Evolutionary conservation across 2,329 filamentous ascomycete genomes (phyloP).

Genomic region (Aspergillus tubingensis): DNA sequence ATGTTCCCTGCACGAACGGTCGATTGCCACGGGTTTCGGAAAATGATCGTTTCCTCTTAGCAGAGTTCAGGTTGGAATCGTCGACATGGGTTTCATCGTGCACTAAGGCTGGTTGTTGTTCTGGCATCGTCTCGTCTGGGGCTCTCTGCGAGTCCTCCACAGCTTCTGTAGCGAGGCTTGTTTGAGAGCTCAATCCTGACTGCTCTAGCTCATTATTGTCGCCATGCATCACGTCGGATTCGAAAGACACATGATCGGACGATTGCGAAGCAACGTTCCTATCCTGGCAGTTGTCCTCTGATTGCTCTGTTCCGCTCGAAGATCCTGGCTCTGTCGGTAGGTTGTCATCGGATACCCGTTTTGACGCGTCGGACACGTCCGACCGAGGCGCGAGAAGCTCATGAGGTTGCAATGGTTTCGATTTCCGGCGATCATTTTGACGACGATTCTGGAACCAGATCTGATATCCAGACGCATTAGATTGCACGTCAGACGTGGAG

Average conservation of each 20-base stretch:
- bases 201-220: constrained; percentile 33
- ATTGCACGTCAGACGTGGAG: neutral
- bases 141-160: constrained; percentile 27
- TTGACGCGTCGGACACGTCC: constrained; percentile 29
- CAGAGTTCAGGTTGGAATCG: constrained; percentile 23
- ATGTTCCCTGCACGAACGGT: constrained; percentile 13
- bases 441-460: constrained; percentile 98
- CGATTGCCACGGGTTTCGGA: constrained; percentile 29
- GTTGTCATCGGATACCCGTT: constrained; percentile 34
- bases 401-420: constrained; percentile 75
- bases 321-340: constrained; percentile 29
- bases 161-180: constrained; percentile 31
- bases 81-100: constrained; percentile 17
- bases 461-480: constrained; percentile 48
- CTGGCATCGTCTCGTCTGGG: constrained; percentile 23
- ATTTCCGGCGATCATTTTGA: constrained; percentile 89
- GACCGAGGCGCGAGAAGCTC: constrained; percentile 60
- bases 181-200: constrained; percentile 32
- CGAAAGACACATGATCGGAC: constrained; percentile 24
- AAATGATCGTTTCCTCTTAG: constrained; percentile 39
- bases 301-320: constrained; percentile 33
- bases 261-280: constrained; percentile 21
- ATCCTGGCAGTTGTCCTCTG: constrained; percentile 24
- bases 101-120: constrained; percentile 15
- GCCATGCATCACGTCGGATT: constrained; percentile 22